Evolutionary conservation across 2,329 filamentous ascomycete genomes (phyloP), one percentile per base, ranked within the genome.

Genomic region (Rasamsonia emersonii): DNA sequence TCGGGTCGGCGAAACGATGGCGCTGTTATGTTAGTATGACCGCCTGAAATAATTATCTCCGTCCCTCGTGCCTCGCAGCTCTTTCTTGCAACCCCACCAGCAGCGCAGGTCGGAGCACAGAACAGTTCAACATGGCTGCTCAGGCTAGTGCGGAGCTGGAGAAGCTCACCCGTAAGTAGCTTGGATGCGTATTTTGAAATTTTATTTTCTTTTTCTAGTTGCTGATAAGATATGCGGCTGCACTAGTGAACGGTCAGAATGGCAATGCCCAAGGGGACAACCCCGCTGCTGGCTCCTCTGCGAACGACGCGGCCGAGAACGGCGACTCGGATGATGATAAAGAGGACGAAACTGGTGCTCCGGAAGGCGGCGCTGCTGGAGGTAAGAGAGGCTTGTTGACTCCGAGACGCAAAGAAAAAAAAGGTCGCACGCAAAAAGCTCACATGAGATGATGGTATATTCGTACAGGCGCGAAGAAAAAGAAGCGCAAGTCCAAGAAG

Each of bases 401-500:
- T 16, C n/a, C 17, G 19, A 8, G 23, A 19, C 24, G 13, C 24
- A 24, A 13, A 35, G 3, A 24, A n/a, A 11, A 11, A 26, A 28
- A n/a, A n/a, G n/a, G n/a, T n/a, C n/a, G n/a, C n/a, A n/a, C n/a
- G n/a, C n/a, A n/a, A n/a, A n/a, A n/a, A 30, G 21, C 14, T 32
- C 10, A 30, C 33, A 23, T n/a, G n/a, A n/a, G 25, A 24, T 35
- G 21, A 17, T 23, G 17, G 18, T 21, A 16, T 5, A 24, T 27
- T 19, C 35, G 39, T 18, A 49, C 46, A 52, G 61, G 51, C 24
- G 36, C 36, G n/a, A 38, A 38, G 26, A 83, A 84, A 62, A 86
- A 86, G 66, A 89, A 88, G 70, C 86, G 85, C 71, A 84, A 79
- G 69, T 80, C 76, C 63, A 74, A 78, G 54, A 78, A 77, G 58